Evolutionary conservation across 1,284 basidiomycete species (phyloP).

Genomic region (Amylostereum chailletii): DNA sequence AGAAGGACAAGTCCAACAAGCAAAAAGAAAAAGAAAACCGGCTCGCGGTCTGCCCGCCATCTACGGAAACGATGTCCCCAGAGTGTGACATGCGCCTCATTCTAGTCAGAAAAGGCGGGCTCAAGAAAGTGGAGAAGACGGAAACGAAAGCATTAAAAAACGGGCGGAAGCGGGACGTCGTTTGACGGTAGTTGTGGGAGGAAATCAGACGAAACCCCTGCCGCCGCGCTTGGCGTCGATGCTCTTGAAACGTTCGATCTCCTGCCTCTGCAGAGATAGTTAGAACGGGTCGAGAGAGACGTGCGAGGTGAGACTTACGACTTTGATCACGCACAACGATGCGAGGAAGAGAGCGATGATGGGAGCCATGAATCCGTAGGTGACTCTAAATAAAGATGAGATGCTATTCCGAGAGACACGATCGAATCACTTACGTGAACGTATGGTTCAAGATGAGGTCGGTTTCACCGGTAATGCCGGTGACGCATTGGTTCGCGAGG

Average conservation of each 20-base stretch:
- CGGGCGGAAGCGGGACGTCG: no score
- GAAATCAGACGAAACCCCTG: conserved; percentile 66
- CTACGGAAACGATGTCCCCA: no score
- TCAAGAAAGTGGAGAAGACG: no score
- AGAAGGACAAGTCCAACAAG: no score
- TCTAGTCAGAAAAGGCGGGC: no score
- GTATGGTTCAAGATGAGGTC: conserved; percentile 70
- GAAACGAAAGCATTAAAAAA: no score
- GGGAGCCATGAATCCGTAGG: conserved; percentile 82
- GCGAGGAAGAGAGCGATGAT: conserved; percentile 66
- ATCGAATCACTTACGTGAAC: conserved; percentile 56
- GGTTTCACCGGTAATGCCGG: conserved; percentile 51
- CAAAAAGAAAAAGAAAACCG: no score
- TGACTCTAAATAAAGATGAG: conserved; percentile 15
- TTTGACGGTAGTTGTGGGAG: no score
- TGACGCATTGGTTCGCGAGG: conserved; percentile 51
- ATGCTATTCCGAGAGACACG: conserved; percentile 11
- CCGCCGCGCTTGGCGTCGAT: conserved; percentile 83
- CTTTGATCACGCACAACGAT: conserved; percentile 77
- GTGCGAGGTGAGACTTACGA: conserved; percentile 30
- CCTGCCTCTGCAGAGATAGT: conserved; percentile 46
- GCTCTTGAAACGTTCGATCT: conserved; percentile 74
- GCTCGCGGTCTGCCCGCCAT: no score
- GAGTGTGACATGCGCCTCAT: no score
- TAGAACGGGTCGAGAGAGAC: conserved; percentile 1